Base-by-base conservation (phyloP, 2,329 filamentous ascomycete species). In the Colletotrichum nymphaeae region DNA sequence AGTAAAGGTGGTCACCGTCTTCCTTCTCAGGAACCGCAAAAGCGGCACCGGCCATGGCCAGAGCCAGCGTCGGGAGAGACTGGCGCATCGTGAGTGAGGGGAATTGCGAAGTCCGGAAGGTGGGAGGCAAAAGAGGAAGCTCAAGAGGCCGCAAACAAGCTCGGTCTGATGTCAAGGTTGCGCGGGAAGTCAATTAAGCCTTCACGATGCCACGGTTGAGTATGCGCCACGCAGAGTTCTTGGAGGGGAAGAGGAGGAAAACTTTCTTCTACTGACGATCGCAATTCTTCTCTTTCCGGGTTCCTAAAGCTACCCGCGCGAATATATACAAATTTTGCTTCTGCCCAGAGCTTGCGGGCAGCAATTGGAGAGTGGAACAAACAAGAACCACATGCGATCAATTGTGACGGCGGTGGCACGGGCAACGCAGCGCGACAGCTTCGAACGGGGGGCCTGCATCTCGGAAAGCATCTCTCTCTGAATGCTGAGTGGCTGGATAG, bases 1-100 rank as follows among this genome's bases (percentile, higher is more conserved):
- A 89, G 77, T 86, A 83, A 30, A 90, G 82, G 14, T 83, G 83
- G 77, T 89, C 87, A 67, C 87, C 85, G 53, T 82, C 82, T 30
- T 75, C 63, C 26, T 75, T 78, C 62, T 68, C 69, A 32, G 80
- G 77, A n/a, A 76, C 79, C 35, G 80, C 77, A n/a, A 79, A 75
- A 3, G 76, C 76, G 55, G 83, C 65, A 24, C 79, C 78, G 58
- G 76, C 79, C 32, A 78, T 66, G 28, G 77, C 72, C 57, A 80
- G 68, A 5, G 76, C 69, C 57, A 75, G 37, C 7, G 69, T 28
- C 26, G 69, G n/a, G 26, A 74, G 30, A 49, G 63, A 63, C 22
- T 63, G 63, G 16, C 72, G 72, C 72, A 74, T 74, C 5, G 19
- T 63, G 63, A 30, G 53, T 26, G 11, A 37, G n/a, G 32, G 30